Evolutionary conservation across 2,329 filamentous ascomycete genomes (phyloP), one percentile per base, ranked within the genome.

Genomic region (Mycosphaerella sp.): DNA sequence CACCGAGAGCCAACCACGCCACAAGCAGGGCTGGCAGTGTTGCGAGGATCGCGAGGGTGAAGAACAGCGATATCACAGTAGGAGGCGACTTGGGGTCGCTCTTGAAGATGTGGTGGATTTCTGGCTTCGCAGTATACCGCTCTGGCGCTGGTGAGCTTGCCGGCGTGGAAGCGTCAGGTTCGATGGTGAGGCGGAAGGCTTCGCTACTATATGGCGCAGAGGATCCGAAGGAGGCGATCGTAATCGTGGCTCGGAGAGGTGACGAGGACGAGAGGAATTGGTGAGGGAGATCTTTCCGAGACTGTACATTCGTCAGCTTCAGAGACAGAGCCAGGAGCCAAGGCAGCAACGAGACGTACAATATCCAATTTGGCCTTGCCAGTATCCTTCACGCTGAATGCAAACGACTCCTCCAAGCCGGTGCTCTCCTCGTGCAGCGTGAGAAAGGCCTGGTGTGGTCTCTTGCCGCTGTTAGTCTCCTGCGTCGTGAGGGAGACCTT

Each of bases 381-480:
- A 63, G 78, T 89, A 8, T 93, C 87, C 74, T 95, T 95, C 42
- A 95, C 75, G 9, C 74, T 84, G 62, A 98, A 78, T 1, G 89
- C 82, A 64, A 91, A 95, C 1, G 90, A 89, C 18, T 89, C 84
- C 70, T 97, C 90, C 41, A 98, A 76, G 32, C 87, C 88, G 9
- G 83, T 84, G 10, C 77, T 73, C 9, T 78, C 74, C 62, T 97
- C 89, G 62, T 81, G 84, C 52, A 98, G 72, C 13, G 93, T 78
- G 48, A 98, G 77, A 75, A 96, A 96, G 5, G 89, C 89, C 72
- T 98, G 93, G 71, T 98, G 93, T 62, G 93, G 89, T 59, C 87
- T 82, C 77, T 89, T 91, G 41, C 81, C 79, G 62, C 82, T 84
- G 71, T 83, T 82, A 66, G 80, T 84, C 65, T 95, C 88, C 67